Evolutionary conservation across 2,329 filamentous ascomycete genomes (phyloP), one percentile per base, ranked within the genome.

Genomic region (Aureobasidium sp.): DNA sequence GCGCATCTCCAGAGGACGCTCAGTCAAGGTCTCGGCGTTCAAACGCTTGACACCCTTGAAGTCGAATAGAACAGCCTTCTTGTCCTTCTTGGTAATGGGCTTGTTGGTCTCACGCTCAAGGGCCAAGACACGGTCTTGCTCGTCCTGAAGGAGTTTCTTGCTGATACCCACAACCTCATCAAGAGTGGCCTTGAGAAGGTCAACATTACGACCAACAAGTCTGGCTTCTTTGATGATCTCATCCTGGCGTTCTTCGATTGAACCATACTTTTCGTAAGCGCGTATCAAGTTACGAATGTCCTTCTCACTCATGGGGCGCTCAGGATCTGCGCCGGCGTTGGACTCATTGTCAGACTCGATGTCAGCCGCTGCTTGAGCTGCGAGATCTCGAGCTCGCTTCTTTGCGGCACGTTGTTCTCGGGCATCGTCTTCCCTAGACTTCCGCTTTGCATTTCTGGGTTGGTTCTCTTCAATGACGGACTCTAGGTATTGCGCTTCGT

Each of bases 61-160:
- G 72, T 97, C 92, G 69, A 99, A 97, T 48, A 99, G 79, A 21
- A 99, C 90, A 0, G 94, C 94, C 75, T 99, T 99, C 75, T 91
- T 91, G 72, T 99, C 94, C 74, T 99, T 99, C 79, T 97, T 97
- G 0, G 93, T 96, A 60, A 95, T 76, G 2, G 86, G 82, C 72
- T 94, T 95, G 70, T 90, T 90, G 0, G 84, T 82, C 65, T 88
- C 79, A 27, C 80, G 85, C 73, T 94, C 90, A 68, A 86, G 73
- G 14, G 82, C 82, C 62, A 82, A 81, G 59, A 87, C 77, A 63
- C 84, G 79, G 36, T 81, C 79, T 50, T 81, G 77, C 64, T 96
- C 91, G 69, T 91, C 90, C 64, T 88, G 86, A 37, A 91, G 83
- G 21, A 95, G 81, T 32, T 77, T 72, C 63, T 85, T 85, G 27